Evolutionary conservation across 148 eudicot genomes (phyloP).

Genomic region (Chenopodium suecicum): DNA sequence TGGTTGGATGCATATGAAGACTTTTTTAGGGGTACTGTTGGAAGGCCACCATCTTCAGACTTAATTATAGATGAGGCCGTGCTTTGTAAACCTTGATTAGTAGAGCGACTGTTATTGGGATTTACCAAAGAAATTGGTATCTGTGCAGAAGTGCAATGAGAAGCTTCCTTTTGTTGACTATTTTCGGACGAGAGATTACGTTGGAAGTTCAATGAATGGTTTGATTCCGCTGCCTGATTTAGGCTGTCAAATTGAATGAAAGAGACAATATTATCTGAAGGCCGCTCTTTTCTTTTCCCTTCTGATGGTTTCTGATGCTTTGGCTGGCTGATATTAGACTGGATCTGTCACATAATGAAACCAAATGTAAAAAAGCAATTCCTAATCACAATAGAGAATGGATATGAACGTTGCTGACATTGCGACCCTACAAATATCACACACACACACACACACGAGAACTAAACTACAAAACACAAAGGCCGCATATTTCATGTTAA

Average conservation of each 20-base stretch:
- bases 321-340: slow-evolving; percentile 35
- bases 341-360: slow-evolving; percentile 36
- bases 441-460: no score
- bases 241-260: slow-evolving; percentile 30
- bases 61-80: slow-evolving; percentile 38
- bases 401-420: not conserved
- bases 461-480: not conserved
- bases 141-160: slow-evolving; percentile 36
- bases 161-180: slow-evolving; percentile 34
- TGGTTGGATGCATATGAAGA: slow-evolving; percentile 53
- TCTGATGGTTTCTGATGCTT: slow-evolving; percentile 38
- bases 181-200: slow-evolving; percentile 32
- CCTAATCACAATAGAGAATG: not conserved
- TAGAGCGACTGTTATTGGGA: slow-evolving; percentile 31
- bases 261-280: slow-evolving; percentile 32
- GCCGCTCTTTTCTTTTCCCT: slow-evolving; percentile 40
- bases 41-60: slow-evolving; percentile 41
- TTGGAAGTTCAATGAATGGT: slow-evolving; percentile 33
- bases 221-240: slow-evolving; percentile 26
- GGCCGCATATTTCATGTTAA: not conserved
- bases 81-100: slow-evolving; percentile 38
- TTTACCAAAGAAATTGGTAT: slow-evolving; percentile 31
- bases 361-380: slow-evolving; percentile 14
- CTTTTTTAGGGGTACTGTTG: slow-evolving; percentile 46
- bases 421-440: not conserved